A percentile compares a stretch with the other conserved stretches of the same genome.
Evolutionary conservation across 2,329 filamentous ascomycete genomes (phyloP).

Genomic region (Elsinoe perseae): DNA sequence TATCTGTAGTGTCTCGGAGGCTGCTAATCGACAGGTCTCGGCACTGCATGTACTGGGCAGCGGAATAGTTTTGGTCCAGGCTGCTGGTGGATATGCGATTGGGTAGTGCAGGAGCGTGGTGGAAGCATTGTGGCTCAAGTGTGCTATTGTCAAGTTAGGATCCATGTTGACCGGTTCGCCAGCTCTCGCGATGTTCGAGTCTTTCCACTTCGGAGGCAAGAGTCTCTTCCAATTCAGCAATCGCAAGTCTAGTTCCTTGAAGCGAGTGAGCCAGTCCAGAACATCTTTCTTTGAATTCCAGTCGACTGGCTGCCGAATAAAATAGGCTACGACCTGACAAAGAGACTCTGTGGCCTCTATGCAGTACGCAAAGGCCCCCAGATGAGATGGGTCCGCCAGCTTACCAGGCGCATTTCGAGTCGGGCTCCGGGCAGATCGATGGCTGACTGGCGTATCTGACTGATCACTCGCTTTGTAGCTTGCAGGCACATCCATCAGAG

Average conservation of each 20-base stretch:
- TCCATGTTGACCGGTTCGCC: conserved; percentile 1
- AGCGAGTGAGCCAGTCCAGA: conserved; percentile 1
- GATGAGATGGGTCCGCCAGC: not conserved
- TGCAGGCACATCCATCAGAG: not conserved
- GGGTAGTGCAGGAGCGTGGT: not conserved
- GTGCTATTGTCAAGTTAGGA: conserved; percentile 1
- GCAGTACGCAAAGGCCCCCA: not conserved
- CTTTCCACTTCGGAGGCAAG: conserved; percentile 2
- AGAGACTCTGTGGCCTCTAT: conserved; percentile 5
- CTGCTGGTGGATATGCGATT: not conserved
- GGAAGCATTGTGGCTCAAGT: not conserved
- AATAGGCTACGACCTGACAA: conserved; percentile 2
- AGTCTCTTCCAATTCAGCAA: not conserved
- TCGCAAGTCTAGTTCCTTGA: not conserved
- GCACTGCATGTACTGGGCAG: conserved; percentile 2
- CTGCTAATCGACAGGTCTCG: not conserved
- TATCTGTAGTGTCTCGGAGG: not conserved
- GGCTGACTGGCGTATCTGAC: not conserved
- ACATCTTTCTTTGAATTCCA: conserved; percentile 4
- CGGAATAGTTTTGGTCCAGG: not conserved
- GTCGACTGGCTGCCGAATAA: not conserved
- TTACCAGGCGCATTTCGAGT: not conserved
- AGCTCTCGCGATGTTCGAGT: conserved; percentile 1
- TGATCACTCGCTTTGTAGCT: not conserved
- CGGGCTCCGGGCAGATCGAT: not conserved